A percentile compares a stretch with the other conserved stretches of the same genome.
Conservation (phyloP, 106 monocot genomes). For the Xerophyta viscosa region DNA sequence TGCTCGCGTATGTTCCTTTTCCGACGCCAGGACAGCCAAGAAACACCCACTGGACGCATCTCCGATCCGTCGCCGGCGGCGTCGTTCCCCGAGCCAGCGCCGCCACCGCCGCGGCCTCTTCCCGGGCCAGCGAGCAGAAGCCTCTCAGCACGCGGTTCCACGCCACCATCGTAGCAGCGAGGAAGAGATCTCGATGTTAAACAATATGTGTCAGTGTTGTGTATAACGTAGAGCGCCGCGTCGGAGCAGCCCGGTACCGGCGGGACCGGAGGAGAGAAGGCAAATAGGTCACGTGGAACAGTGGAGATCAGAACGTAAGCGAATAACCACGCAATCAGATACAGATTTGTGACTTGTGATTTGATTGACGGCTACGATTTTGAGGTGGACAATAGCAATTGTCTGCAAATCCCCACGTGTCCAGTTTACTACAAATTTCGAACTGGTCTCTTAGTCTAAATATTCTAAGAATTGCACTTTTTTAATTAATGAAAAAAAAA, state of each 20-base stretch:
- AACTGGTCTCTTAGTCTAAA: too few species aligned
- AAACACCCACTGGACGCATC: conserved; percentile 88
- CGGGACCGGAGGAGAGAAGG: background rate
- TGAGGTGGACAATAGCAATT: too few species aligned
- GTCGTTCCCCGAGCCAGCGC: background rate
- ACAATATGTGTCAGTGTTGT: background rate
- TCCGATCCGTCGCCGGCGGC: conserved; percentile 7
- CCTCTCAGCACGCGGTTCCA: background rate
- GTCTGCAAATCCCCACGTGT: too few species aligned
- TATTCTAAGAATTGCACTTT: too few species aligned
- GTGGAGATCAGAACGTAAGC: background rate
- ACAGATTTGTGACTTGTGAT: too few species aligned
- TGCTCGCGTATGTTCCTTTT: conserved; percentile 92
- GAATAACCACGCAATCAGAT: too few species aligned
- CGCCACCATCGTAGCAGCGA: background rate
- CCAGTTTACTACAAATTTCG: too few species aligned
- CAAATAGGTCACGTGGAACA: background rate
- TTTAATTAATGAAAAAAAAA: too few species aligned
- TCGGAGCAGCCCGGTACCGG: background rate
- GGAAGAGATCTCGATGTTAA: too few species aligned
- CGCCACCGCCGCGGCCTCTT: background rate
- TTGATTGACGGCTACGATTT: too few species aligned
- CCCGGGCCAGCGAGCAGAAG: background rate
- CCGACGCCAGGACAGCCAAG: conserved; percentile 91
- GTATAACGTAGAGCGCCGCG: background rate